These are phyloP conservation scores for Albugo candida DNA, from an alignment of 352 stramenopile genomes.

Conservation along the genomic window DNA sequence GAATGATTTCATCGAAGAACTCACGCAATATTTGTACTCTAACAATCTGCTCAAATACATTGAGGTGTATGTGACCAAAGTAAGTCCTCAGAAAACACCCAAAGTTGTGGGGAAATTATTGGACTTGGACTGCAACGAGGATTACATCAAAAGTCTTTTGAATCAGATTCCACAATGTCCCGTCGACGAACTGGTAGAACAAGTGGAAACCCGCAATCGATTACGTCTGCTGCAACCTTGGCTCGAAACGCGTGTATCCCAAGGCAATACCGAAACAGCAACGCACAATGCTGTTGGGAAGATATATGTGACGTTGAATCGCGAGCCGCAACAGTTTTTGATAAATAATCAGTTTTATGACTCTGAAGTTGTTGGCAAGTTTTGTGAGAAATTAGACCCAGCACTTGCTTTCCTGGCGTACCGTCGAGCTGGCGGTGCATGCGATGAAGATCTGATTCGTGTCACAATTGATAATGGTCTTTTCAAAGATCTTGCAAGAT, in stretches of 20 bases:
- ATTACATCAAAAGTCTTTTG: constrained; percentile 99
- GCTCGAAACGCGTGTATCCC: constrained; percentile 97
- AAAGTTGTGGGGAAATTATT: constrained; percentile 98
- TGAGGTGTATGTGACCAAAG: constrained; percentile 97
- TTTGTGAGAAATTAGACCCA: constrained; percentile 99
- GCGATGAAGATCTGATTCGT: constrained; percentile 98
- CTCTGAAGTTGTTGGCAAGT: constrained; percentile 96
- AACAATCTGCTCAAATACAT: constrained; percentile 99
- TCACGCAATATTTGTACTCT: constrained; percentile 99
- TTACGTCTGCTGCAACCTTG: constrained; percentile 97
- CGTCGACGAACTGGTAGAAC: constrained; percentile 96
- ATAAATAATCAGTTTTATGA: constrained; percentile 99
- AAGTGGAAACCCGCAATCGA: constrained; percentile 98
- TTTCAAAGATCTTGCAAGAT: constrained; percentile 98
- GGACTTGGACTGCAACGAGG: constrained; percentile 96
- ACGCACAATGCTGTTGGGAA: constrained; percentile 99
- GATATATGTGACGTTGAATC: constrained; percentile 99
- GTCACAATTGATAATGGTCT: constrained; percentile 98
- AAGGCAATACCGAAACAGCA: constrained; percentile 96
- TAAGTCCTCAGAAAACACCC: constrained; percentile 95
- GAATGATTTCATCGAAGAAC: constrained; percentile 98
- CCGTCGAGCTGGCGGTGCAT: constrained; percentile 94
- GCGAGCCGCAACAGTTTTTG: constrained; percentile 97
- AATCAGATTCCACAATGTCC: constrained; percentile 91
- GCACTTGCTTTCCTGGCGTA: constrained; percentile 99